Percentiles rank a stretch among this genome's conserved stretches.
Evolutionary conservation across 768 basidiomycete genomes (phyloP).

Genomic region (Chalciporus piperatus): DNA sequence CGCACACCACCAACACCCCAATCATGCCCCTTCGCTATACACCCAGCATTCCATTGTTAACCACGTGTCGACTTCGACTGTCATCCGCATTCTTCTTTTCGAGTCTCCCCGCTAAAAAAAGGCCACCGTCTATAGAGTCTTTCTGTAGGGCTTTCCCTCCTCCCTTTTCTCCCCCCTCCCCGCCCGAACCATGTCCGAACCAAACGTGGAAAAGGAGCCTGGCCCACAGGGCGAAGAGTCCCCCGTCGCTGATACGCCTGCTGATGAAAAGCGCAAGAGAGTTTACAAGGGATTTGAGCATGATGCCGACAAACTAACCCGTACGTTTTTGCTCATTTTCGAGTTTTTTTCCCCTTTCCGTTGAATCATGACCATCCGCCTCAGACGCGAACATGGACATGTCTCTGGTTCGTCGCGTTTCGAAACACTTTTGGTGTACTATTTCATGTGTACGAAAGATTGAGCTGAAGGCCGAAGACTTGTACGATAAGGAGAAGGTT

Average conservation of each 20-base stretch:
- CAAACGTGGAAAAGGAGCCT: conserved; percentile 64
- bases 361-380: conserved; percentile 1
- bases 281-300: conserved; percentile 88
- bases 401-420: conserved; percentile 51
- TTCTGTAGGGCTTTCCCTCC: conserved; percentile 27
- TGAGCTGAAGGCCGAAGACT: conserved; percentile 87
- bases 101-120: conserved; percentile 12
- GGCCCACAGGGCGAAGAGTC: conserved; percentile 54
- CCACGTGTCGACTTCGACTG: conserved; percentile 18
- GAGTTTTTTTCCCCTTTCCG: fast-evolving
- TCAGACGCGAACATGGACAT: conserved; percentile 86
- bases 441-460: conserved; percentile 41
- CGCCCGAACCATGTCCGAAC: conserved; percentile 28
- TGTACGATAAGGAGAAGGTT: conserved; percentile 99
- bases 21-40: conserved; percentile 15
- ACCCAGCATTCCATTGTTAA: conserved; percentile 20
- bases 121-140: conserved; percentile 20
- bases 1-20: conserved; percentile 32
- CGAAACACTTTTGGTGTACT: background rate
- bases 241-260: conserved; percentile 24
- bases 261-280: conserved; percentile 56
- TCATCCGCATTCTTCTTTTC: conserved; percentile 15
- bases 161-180: conserved; percentile 1
- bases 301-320: conserved; percentile 63
- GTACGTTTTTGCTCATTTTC: conserved; percentile 42